These are phyloP conservation scores for Rhodocollybia butyracea DNA, from an alignment of 768 basidiomycete genomes.

Conservation along the genomic window DNA sequence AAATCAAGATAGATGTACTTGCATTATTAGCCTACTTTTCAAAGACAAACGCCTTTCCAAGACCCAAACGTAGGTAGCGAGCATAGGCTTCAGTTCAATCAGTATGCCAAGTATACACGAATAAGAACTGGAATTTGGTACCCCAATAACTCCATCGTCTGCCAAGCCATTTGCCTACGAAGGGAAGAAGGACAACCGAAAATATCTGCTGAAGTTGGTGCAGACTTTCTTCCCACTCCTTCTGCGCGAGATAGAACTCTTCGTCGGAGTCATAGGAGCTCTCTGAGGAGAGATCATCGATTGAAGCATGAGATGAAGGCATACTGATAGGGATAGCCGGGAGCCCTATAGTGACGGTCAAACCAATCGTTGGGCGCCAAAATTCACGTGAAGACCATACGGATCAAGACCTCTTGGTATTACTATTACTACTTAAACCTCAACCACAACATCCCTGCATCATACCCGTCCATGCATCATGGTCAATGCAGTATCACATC, in stretches of 20 bases:
- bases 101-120: slow-evolving; percentile 12
- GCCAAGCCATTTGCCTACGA: slow-evolving; percentile 86
- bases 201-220: slow-evolving; percentile 80
- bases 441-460: slow-evolving; percentile 14
- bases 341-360: no score
- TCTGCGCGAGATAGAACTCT: slow-evolving; percentile 73
- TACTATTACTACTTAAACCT: slow-evolving; percentile 12
- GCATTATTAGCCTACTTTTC: slow-evolving; percentile 20
- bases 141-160: slow-evolving; percentile 85
- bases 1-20: background rate
- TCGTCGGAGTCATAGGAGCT: slow-evolving; percentile 56
- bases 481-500: slow-evolving; percentile 31
- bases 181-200: slow-evolving; percentile 78
- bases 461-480: slow-evolving; percentile 49
- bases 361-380: no score
- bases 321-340: slow-evolving; percentile 27
- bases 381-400: background rate
- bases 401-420: background rate
- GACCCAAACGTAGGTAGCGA: slow-evolving; percentile 65
- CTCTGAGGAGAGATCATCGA: slow-evolving; percentile 56
- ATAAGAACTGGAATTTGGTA: slow-evolving; percentile 34
- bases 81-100: slow-evolving; percentile 51
- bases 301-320: slow-evolving; percentile 59
- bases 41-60: slow-evolving; percentile 62
- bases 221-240: slow-evolving; percentile 93